Base-by-base conservation (phyloP, 768 basidiomycete species). In the Mycena metata region DNA sequence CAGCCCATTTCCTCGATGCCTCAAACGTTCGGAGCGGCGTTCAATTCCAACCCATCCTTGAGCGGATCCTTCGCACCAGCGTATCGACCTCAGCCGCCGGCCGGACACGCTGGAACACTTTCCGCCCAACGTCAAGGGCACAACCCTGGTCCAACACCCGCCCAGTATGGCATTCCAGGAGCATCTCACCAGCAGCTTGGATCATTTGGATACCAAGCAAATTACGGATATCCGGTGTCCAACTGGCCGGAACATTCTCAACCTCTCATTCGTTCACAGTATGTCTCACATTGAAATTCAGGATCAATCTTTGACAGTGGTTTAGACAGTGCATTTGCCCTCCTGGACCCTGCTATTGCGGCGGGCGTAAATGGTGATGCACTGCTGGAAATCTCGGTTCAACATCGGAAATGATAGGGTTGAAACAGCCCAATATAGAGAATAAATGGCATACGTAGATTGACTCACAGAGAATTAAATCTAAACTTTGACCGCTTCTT, bases 301-400 rank as follows among this genome's bases (percentile, higher is more conserved):
- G 33, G n/a, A 4, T 46, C 12, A 33, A 43, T 5, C 17, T 55
- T 35, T 13, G 30, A 21, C 17, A 12, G 6, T 35, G 6, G 16
- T 57, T 19, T n/a, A 60, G 58, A 2, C 43, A 47, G 21, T 60
- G 58, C 46, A 35, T 46, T 46, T 60, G 26, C 15, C 58, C 58
- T n/a, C 58, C 58, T n/a, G 58, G 58, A 19, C n/a, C 58, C 8
- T 60, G 58, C 33, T 36, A 24, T 16, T 60, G 58, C 46, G 30
- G 46, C 15, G 26, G 13, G 19, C 46, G 46, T 17, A 12, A 33
- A 10, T 13, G 15, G 46, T 60, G 21, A 45, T 47, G 13, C 46
- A 21, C 24, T 7, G 21, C 21, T 12, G n/a, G 19, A 23, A 23
- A 47, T 6, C 6, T 30, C 30, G 30, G 30, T 30, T 30, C 30